Evolutionary conservation across 768 basidiomycete species (phyloP).

Genomic region (Gymnopilus junonius): DNA sequence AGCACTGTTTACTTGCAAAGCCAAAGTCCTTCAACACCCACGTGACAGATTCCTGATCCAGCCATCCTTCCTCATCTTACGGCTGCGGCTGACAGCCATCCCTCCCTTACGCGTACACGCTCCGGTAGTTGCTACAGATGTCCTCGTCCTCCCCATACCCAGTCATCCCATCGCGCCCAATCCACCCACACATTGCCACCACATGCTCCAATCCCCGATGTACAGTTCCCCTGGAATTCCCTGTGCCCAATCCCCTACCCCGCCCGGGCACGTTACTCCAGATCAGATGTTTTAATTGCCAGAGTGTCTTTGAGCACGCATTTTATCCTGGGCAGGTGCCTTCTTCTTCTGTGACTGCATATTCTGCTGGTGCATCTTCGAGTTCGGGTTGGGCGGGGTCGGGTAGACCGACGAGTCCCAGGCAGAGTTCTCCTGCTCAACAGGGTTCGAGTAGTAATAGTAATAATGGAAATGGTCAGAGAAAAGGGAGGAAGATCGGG

Average conservation of each 20-base stretch:
- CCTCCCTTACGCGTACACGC: background rate
- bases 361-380: slow-evolving; percentile 22
- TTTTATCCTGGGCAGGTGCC: slow-evolving; percentile 71
- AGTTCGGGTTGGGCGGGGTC: slow-evolving; percentile 2
- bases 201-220: slow-evolving; percentile 60
- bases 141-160: slow-evolving; percentile 14
- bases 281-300: slow-evolving; percentile 75
- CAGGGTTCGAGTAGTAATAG: background rate
- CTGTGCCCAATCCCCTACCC: slow-evolving; percentile 59
- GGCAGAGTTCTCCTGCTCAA: background rate
- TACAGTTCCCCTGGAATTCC: slow-evolving; percentile 63
- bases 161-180: slow-evolving; percentile 61
- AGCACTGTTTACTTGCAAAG: background rate
- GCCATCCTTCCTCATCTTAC: background rate
- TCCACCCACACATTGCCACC: slow-evolving; percentile 69
- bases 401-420: slow-evolving; percentile 10
- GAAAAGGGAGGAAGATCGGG: slow-evolving; percentile 79
- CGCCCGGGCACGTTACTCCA: slow-evolving; percentile 57
- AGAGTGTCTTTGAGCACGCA: slow-evolving; percentile 58
- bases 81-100: background rate
- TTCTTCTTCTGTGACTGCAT: slow-evolving; percentile 19
- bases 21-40: background rate
- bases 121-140: background rate
- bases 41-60: slow-evolving; percentile 1
- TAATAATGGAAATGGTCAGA: slow-evolving; percentile 28